Percentiles rank a stretch among this genome's conserved stretches.
phyloP scores from a whole-genome alignment of 2,329 filamentous ascomycete genomes.

The Fusarium drepaniforme region DNA sequence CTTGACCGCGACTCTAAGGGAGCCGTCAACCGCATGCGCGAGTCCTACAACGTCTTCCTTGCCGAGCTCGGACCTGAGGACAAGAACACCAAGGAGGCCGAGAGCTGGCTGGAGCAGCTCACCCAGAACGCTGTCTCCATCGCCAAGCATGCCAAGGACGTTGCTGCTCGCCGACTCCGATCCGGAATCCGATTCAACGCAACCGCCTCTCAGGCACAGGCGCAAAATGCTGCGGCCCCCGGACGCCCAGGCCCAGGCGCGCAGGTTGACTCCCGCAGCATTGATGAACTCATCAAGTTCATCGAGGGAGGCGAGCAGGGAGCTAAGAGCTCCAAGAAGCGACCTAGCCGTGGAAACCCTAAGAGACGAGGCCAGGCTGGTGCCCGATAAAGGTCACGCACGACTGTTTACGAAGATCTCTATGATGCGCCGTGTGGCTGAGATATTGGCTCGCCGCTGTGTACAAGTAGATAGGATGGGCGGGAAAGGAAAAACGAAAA shows the following conservation, averaged over 20 bases:
- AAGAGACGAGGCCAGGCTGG: conserved; percentile 61
- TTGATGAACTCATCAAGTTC: conserved; percentile 93
- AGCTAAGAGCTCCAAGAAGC: conserved; percentile 67
- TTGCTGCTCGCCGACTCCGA: conserved; percentile 79
- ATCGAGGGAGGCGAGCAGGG: conserved; percentile 82
- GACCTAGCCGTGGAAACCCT: conserved; percentile 64
- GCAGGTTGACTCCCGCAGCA: conserved; percentile 80
- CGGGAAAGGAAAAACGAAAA: conserved; percentile 25
- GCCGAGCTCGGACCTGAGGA: conserved; percentile 87
- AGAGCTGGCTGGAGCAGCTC: conserved; percentile 95
- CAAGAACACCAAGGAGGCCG: conserved; percentile 98
- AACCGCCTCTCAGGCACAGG: conserved; percentile 42
- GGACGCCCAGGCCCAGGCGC: conserved; percentile 46
- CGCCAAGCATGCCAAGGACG: conserved; percentile 92
- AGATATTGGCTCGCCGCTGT: conserved; percentile 31
- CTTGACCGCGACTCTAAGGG: conserved; percentile 95
- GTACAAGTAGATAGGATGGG: conserved; percentile 34
- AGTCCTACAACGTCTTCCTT: conserved; percentile 97
- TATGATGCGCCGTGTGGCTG: conserved; percentile 28
- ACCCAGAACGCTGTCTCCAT: conserved; percentile 96
- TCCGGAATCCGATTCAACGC: conserved; percentile 75
- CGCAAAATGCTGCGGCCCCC: conserved; percentile 48
- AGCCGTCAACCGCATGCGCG: conserved; percentile 93
- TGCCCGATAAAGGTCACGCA: conserved; percentile 31
- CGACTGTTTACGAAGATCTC: conserved; percentile 24